Evolutionary conservation across 2,329 filamentous ascomycete genomes (phyloP).

Genomic region (Hymenoscyphus albidus): DNA sequence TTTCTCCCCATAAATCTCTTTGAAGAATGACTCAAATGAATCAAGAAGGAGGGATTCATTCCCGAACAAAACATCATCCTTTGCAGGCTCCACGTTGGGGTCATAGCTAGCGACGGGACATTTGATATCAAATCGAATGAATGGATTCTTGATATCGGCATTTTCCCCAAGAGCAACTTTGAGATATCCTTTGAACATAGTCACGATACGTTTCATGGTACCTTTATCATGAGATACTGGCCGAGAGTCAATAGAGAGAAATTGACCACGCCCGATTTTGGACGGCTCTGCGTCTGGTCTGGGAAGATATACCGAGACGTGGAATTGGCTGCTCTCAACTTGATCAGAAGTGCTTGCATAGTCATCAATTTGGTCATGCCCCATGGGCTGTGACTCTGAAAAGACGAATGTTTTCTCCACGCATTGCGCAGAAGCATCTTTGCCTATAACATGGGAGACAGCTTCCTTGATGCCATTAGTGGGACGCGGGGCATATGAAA

Average conservation of each 20-base stretch:
- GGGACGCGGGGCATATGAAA: slow-evolving; percentile 58
- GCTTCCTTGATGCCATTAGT: slow-evolving; percentile 52
- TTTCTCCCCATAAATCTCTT: slow-evolving; percentile 28
- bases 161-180: slow-evolving; percentile 27
- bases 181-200: slow-evolving; percentile 50
- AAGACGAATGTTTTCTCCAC: slow-evolving; percentile 35
- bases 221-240: slow-evolving; percentile 56
- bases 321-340: slow-evolving; percentile 33
- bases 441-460: slow-evolving; percentile 59
- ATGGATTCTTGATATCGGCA: slow-evolving; percentile 46
- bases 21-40: slow-evolving; percentile 31
- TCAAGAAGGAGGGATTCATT: slow-evolving; percentile 46
- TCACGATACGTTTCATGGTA: slow-evolving; percentile 55
- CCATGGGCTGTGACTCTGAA: slow-evolving; percentile 15
- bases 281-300: slow-evolving; percentile 43
- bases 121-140: slow-evolving; percentile 59
- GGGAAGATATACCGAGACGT: slow-evolving; percentile 57
- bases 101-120: slow-evolving; percentile 65
- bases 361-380: background rate
- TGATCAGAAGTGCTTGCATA: background rate
- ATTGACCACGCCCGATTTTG: slow-evolving; percentile 50
- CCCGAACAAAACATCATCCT: slow-evolving; percentile 67
- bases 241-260: slow-evolving; percentile 65
- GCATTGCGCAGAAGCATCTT: slow-evolving; percentile 53
- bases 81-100: slow-evolving; percentile 66